Evolutionary conservation across 2,329 filamentous ascomycete species (phyloP), one percentile per base, ranked within the genome.

Genomic region (Beauveria medogensis): DNA sequence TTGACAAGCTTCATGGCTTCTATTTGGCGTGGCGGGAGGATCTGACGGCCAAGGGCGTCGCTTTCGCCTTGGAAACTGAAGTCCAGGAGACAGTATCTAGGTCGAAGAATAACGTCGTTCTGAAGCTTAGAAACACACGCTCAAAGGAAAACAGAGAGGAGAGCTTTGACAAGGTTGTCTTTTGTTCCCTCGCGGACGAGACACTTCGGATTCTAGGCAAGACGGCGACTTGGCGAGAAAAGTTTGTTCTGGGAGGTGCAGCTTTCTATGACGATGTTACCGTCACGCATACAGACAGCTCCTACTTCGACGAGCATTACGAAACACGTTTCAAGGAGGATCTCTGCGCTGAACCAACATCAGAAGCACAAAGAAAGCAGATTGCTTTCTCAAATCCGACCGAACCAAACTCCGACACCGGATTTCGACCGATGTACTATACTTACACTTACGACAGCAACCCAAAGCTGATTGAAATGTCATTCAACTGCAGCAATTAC

Each of bases 401-500:
- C 18, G 74, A 80, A 47, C 75, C 80, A 63, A 70, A 80, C 47
- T 3, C 47, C 78, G 41, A 84, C 77, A 79, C 69, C 30, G 80
- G 79, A 22, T 88, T 84, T 75, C 77, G 79, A 55, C 84, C 84
- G 56, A 87, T 87, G 84, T 88, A 87, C 73, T 81, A 82, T 67
- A 87, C 84, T 65, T 82, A 85, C 60, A 80, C 78, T 57, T 87
- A 88, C 69, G 71, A 76, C 0, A 63, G 79, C 16, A 80, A 86
- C 65, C 76, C 78, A 1, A 80, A 75, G 2, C 82, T 84, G 67
- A 80, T 88, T 8, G 84, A 87, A 69, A 87, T 87, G 85, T 87
- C 82, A 61, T 91, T 90, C 72, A 87, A 91, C 71, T 89, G 86
- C 73, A 87, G 85, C 43, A 89, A 90, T 69, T 90, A 91, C 72